phyloP scores from a whole-genome alignment of 495 filamentous ascomycete genomes.

The Talaromyces adpressus region DNA sequence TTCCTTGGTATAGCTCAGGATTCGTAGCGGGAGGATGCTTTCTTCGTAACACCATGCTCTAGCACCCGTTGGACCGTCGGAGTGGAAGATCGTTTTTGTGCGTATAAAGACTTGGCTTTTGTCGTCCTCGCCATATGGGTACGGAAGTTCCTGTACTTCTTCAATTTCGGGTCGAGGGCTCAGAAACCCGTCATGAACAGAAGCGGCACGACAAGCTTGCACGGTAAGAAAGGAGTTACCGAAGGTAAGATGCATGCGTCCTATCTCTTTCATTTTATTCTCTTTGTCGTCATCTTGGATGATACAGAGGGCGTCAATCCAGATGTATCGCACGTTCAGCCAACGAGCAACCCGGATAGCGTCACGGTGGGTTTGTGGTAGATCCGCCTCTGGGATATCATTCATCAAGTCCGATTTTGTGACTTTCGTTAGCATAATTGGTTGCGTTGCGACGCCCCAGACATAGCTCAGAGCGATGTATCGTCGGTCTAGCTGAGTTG shows the following conservation, averaged over 20 bases:
- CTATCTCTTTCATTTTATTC: slow-evolving; percentile 9
- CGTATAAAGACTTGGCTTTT: background rate
- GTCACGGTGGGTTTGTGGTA: slow-evolving; percentile 12
- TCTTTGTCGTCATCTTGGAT: slow-evolving; percentile 12
- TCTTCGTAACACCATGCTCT: slow-evolving; percentile 3
- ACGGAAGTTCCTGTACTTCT: background rate
- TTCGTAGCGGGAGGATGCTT: background rate
- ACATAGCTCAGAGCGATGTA: slow-evolving; percentile 13
- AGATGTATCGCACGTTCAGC: slow-evolving; percentile 11
- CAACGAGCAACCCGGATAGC: slow-evolving; percentile 9
- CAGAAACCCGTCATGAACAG: background rate
- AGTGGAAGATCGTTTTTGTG: background rate
- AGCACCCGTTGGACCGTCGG: background rate
- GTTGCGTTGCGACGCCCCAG: slow-evolving; percentile 10
- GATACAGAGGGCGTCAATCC: slow-evolving; percentile 15
- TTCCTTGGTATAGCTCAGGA: background rate
- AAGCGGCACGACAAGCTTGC: background rate
- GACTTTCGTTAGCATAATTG: slow-evolving; percentile 4
- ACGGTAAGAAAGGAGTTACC: slow-evolving; percentile 10
- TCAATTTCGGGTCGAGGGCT: background rate
- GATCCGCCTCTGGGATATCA: background rate
- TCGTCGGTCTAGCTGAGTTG: background rate
- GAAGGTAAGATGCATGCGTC: slow-evolving; percentile 10
- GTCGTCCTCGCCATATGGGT: background rate
- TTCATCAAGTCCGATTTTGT: slow-evolving; percentile 3